These are phyloP conservation scores for Telopea speciosissima DNA, from an alignment of 177 flowering plant species.

Conservation along the genomic window DNA sequence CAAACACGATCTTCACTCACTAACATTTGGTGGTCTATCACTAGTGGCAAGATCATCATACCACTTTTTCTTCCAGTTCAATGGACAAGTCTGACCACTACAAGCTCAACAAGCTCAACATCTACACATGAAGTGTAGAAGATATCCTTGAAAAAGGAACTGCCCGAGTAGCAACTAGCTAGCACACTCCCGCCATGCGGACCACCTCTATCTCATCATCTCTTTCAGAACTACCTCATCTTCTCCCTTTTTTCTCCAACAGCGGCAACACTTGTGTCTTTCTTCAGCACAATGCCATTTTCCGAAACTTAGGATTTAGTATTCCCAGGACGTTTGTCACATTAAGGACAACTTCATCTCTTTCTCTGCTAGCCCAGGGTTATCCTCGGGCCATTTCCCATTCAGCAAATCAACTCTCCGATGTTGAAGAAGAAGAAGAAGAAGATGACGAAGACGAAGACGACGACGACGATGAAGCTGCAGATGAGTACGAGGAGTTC, in stretches of 20 bases:
- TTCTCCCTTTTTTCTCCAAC: not conserved
- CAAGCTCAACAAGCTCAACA: too few species aligned
- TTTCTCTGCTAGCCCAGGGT: slow-evolving; percentile 13
- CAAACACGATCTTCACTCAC: too few species aligned
- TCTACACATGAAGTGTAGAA: not conserved
- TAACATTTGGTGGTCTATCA: too few species aligned
- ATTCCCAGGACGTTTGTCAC: slow-evolving; percentile 10
- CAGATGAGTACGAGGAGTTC: slow-evolving; percentile 21
- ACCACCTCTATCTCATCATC: slow-evolving; percentile 13
- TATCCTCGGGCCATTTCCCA: slow-evolving; percentile 22
- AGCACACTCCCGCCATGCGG: slow-evolving; percentile 36
- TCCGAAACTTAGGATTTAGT: slow-evolving; percentile 21
- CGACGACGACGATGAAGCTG: slow-evolving; percentile 27
- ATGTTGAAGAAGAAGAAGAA: slow-evolving; percentile 24
- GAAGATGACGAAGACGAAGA: slow-evolving; percentile 32
- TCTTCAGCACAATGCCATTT: slow-evolving; percentile 2
- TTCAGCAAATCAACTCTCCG: slow-evolving; percentile 27
- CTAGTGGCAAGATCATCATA: too few species aligned
- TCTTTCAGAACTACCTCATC: not conserved
- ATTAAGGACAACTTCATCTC: not conserved
- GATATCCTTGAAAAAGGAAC: not conserved
- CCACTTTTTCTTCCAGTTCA: too few species aligned
- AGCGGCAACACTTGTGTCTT: slow-evolving; percentile 1
- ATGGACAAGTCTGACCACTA: too few species aligned
- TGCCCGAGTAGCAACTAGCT: not conserved